Conservation (phyloP, 169 alveolate species). For the Eimeria praecox region DNA sequence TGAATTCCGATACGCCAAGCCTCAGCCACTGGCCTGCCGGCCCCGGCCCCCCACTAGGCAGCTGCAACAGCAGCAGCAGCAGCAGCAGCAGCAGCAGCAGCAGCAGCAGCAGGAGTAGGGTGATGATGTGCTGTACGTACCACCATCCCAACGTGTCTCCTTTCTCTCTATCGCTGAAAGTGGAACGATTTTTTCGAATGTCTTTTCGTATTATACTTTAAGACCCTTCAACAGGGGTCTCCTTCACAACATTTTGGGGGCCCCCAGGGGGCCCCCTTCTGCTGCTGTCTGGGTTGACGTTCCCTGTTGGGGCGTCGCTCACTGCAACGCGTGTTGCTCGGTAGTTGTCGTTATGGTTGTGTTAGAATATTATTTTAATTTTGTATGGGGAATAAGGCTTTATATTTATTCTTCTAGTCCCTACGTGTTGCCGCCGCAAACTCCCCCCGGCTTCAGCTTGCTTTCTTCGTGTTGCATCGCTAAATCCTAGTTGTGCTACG, state of each 20-base stretch:
- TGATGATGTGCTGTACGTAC: not conserved
- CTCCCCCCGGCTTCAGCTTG: not conserved
- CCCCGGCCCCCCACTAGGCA: slow-evolving; percentile 66
- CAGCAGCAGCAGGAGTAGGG: no score
- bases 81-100: slow-evolving; percentile 40
- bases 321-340: not conserved
- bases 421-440: not conserved
- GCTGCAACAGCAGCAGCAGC: slow-evolving; percentile 56
- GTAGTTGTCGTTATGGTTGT: not conserved
- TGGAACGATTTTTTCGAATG: not conserved
- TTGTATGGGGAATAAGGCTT: not conserved
- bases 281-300: slow-evolving; percentile 33
- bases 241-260: not conserved
- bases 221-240: not conserved
- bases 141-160: slow-evolving; percentile 39
- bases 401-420: not conserved
- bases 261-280: slow-evolving; percentile 57
- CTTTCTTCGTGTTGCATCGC: not conserved
- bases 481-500: not conserved
- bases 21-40: slow-evolving; percentile 70
- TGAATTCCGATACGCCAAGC: slow-evolving; percentile 25
- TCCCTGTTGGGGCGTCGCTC: slow-evolving; percentile 33
- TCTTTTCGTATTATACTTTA: not conserved
- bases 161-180: not conserved
- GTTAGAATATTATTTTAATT: not conserved